A percentile compares a stretch with the other conserved stretches of the same genome.
These are phyloP conservation scores for Kwoniella shandongensis DNA, from an alignment of 768 basidiomycete species.

Conservation along the genomic window DNA sequence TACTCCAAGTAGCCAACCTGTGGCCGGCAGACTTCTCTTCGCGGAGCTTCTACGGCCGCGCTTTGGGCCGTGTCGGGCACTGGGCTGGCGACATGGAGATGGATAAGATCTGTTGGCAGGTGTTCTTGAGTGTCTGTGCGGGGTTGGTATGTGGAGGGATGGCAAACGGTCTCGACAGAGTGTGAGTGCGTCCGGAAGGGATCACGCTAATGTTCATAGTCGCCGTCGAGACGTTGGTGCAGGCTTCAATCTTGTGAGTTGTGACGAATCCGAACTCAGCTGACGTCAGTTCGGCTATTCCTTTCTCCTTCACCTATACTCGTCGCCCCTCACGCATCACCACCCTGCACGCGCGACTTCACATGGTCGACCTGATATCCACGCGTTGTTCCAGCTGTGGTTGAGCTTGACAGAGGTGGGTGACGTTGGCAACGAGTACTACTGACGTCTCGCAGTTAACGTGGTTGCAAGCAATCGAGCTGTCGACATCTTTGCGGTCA, in stretches of 20 bases:
- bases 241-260: slow-evolving; percentile 48
- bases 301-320: slow-evolving; percentile 48
- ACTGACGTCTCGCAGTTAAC: slow-evolving; percentile 30
- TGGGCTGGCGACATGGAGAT: slow-evolving; percentile 46
- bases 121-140: slow-evolving; percentile 45
- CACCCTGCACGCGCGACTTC: slow-evolving; percentile 29
- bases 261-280: neutral
- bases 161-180: slow-evolving; percentile 43
- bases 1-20: slow-evolving; percentile 44
- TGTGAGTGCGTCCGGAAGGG: slow-evolving; percentile 21
- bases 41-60: slow-evolving; percentile 10
- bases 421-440: too few species aligned
- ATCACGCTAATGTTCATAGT: slow-evolving; percentile 10
- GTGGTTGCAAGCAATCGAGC: slow-evolving; percentile 44
- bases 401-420: slow-evolving; percentile 41
- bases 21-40: slow-evolving; percentile 27
- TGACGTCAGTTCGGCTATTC: slow-evolving; percentile 44
- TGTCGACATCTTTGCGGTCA: slow-evolving; percentile 20
- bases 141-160: slow-evolving; percentile 38
- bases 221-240: slow-evolving; percentile 38
- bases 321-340: slow-evolving; percentile 47
- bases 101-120: slow-evolving; percentile 48
- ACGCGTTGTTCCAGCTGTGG: slow-evolving; percentile 49
- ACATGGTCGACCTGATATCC: slow-evolving; percentile 42
- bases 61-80: slow-evolving; percentile 22